These are phyloP conservation scores for Geotrichum histeridarum DNA, from an alignment of 1,139 yeast genomes.

Conservation along the genomic window DNA sequence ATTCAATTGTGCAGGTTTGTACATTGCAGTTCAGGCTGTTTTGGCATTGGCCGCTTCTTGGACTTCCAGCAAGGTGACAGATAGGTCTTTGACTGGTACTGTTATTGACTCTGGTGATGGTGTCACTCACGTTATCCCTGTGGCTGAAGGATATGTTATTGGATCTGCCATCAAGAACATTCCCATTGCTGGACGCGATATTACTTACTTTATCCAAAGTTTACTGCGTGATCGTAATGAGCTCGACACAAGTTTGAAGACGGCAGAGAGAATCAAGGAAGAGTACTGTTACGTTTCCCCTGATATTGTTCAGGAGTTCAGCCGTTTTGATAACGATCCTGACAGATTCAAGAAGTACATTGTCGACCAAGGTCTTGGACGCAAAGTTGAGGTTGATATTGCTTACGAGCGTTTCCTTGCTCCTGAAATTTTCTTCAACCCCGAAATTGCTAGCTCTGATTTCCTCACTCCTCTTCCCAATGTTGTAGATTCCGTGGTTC, in stretches of 20 bases:
- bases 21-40: slow-evolving; percentile 98
- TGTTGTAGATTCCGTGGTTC: slow-evolving; percentile 92
- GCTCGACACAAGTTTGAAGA: slow-evolving; percentile 83
- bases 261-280: slow-evolving; percentile 95
- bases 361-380: slow-evolving; percentile 74
- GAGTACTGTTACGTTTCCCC: slow-evolving; percentile 97
- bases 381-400: slow-evolving; percentile 69
- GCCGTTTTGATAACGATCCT: slow-evolving; percentile 88
- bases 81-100: slow-evolving; percentile 94
- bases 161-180: slow-evolving; percentile 96
- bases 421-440: slow-evolving; percentile 96
- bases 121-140: slow-evolving; percentile 97
- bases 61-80: slow-evolving; percentile 94
- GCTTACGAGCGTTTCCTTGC: slow-evolving; percentile 97
- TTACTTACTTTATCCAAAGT: slow-evolving; percentile 87
- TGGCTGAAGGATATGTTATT: slow-evolving; percentile 97
- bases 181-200: slow-evolving; percentile 98
- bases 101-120: slow-evolving; percentile 98
- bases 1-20: slow-evolving; percentile 95
- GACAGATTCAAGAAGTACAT: slow-evolving; percentile 90
- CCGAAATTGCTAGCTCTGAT: slow-evolving; percentile 93
- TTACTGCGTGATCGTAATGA: slow-evolving; percentile 96
- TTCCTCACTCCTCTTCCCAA: slow-evolving; percentile 92
- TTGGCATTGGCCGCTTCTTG: slow-evolving; percentile 97
- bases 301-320: slow-evolving; percentile 93